Evolutionary conservation across 139 green algal species (phyloP), one percentile per base, ranked within the genome.

Genomic region (Auxenochlorella protothecoides): DNA sequence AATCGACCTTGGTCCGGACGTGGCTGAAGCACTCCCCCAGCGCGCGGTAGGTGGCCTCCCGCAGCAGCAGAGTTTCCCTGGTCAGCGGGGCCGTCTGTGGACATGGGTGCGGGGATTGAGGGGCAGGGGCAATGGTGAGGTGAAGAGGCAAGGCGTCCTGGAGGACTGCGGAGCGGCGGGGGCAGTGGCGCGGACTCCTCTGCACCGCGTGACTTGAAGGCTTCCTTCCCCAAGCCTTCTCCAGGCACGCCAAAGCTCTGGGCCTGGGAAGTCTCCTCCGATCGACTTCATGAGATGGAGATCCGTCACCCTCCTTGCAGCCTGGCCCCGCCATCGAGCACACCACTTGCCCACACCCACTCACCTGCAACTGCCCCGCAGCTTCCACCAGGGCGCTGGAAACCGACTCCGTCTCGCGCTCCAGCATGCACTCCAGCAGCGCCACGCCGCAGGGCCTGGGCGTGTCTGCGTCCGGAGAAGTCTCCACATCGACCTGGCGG

Each of bases 1-100:
- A 93, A 66, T 80, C 74, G 8, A 93, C 74, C 55, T 85, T 76
- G 3, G 70, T 27, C n/a, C 73, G 70, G 12, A 92, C 73, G 68
- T 92, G 88, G 44, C 70, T 78, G 79, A 86, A 92, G 67, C 85
- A 88, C 80, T 93, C 88, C 2, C 88, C 88, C 8, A 93, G 82
- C 63, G 76, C 77, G 55, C 87, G 70, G 74, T 91, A 92, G 59
- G 75, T 82, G 5, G 86, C 87, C 79, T 92, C 87, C 55, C 81
- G 61, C 71, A 85, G 68, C 57, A 92, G 78, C 27, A 89, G 72
- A 8, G 65, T 73, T 15, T 87, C 80, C 6, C 27, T 44, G 27
- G 27, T 44, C 27, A 44, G 27, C 27, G 27, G 27, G 27, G 27
- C 27, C 27, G 27, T 44, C 27, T 44, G 27, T 44, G 27, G 27